These are phyloP conservation scores for Athelia sp. DNA, from an alignment of 1,284 basidiomycete genomes.

Conservation along the genomic window DNA sequence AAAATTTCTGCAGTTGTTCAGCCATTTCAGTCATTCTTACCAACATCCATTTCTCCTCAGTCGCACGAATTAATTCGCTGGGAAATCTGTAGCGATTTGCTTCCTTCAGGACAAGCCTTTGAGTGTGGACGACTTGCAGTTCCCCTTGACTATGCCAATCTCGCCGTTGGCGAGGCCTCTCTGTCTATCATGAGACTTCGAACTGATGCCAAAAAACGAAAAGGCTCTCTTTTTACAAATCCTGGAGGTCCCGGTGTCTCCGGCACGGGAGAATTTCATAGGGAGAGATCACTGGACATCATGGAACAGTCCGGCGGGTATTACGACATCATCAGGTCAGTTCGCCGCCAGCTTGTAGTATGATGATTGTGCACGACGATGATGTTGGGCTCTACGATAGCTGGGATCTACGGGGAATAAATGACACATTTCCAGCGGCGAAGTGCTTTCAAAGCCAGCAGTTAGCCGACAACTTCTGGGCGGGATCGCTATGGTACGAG, in stretches of 20 bases:
- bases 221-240: conserved; percentile 1
- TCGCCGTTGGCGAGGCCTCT: neutral
- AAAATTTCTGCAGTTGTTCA: too few species aligned
- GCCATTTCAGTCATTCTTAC: too few species aligned
- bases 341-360: too few species aligned
- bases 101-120: too few species aligned
- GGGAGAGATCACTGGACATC: neutral
- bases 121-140: neutral
- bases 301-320: neutral
- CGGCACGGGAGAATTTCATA: neutral
- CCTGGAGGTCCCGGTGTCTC: neutral
- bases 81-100: too few species aligned
- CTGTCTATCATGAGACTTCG: conserved; percentile 1
- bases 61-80: too few species aligned
- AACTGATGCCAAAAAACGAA: neutral
- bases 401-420: neutral
- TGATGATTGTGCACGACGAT: too few species aligned
- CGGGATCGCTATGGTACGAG: neutral
- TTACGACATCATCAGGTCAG: conserved; percentile 1
- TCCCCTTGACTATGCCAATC: neutral
- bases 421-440: neutral
- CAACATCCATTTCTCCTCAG: too few species aligned
- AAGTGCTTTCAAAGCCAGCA: neutral
- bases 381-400: too few species aligned
- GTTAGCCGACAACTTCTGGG: neutral